Conservation (phyloP, 768 basidiomycete species). For the Boletus sensibilis region DNA sequence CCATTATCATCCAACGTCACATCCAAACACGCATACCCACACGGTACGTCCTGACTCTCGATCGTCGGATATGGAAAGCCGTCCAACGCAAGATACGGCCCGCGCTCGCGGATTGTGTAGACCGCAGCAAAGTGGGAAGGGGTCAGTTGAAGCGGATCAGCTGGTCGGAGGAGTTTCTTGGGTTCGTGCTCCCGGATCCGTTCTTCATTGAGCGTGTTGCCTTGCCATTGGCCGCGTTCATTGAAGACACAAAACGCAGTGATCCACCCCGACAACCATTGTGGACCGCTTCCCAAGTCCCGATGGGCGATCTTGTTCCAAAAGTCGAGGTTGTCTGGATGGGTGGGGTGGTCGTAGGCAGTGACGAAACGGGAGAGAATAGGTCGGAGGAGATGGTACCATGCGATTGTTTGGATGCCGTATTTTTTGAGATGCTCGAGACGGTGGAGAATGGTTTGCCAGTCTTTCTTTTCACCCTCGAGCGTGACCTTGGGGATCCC, state of each 20-base stretch:
- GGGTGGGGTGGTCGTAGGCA: constrained; percentile 35
- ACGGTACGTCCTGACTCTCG: constrained; percentile 29
- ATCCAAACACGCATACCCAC: constrained; percentile 29
- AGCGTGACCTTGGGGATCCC: constrained; percentile 48
- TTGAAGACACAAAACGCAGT: constrained; percentile 38
- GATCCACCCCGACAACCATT: constrained; percentile 41
- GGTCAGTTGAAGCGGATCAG: constrained; percentile 24
- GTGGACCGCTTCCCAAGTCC: constrained; percentile 28
- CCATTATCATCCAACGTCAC: constrained; percentile 32
- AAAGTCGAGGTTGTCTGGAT: constrained; percentile 35
- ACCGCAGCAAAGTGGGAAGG: constrained; percentile 27
- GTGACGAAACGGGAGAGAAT: constrained; percentile 38
- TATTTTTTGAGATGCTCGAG: constrained; percentile 41
- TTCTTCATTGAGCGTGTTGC: constrained; percentile 29
- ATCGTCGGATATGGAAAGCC: constrained; percentile 32
- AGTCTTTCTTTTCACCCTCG: constrained; percentile 41
- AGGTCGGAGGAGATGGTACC: constrained; percentile 41
- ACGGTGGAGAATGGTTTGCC: constrained; percentile 34
- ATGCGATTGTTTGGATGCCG: constrained; percentile 37
- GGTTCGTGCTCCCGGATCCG: constrained; percentile 30
- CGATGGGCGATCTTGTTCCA: constrained; percentile 38
- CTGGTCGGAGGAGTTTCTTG: constrained; percentile 33
- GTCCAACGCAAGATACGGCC: constrained; percentile 25
- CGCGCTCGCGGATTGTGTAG: constrained; percentile 23
- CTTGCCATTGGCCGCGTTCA: constrained; percentile 34